A percentile compares a stretch with the other conserved stretches of the same genome.
Evolutionary conservation across 2,329 filamentous ascomycete species (phyloP).

Genomic region (Trichoderma sp.): DNA sequence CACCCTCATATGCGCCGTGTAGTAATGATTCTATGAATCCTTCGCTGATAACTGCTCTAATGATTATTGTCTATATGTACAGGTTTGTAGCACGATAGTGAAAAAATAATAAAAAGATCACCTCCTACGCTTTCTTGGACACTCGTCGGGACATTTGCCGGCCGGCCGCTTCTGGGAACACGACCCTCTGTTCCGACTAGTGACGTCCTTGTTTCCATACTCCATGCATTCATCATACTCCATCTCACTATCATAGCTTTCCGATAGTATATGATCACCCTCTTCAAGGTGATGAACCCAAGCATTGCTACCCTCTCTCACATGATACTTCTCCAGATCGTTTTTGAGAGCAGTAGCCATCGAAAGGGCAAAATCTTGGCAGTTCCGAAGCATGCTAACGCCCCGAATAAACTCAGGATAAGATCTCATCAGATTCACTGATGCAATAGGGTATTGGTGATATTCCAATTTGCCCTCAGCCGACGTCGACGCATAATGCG

Average conservation of each 20-base stretch:
- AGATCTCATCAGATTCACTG: slow-evolving; percentile 21
- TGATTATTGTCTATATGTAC: neutral
- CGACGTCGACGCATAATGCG: slow-evolving; percentile 27
- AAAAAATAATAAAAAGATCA: neutral
- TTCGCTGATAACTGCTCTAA: neutral
- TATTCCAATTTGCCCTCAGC: slow-evolving; percentile 23
- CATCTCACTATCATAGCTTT: neutral
- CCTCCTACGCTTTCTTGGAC: neutral
- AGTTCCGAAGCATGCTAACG: slow-evolving; percentile 25
- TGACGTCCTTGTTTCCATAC: neutral
- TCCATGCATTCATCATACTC: neutral
- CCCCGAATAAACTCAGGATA: slow-evolving; percentile 22
- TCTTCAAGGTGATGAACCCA: neutral
- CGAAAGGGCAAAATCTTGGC: slow-evolving; percentile 25
- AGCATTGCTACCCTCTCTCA: neutral
- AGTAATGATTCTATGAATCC: neutral
- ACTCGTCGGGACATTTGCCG: neutral
- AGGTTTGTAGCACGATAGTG: neutral
- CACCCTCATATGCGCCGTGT: neutral
- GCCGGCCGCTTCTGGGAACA: neutral
- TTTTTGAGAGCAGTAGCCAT: slow-evolving; percentile 22
- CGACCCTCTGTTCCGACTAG: neutral
- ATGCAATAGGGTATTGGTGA: slow-evolving; percentile 25
- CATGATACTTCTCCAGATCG: slow-evolving; percentile 23
- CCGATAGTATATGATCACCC: neutral